Conservation (phyloP, 1,139 yeast genomes). For the Zygoascus hellenicus region DNA sequence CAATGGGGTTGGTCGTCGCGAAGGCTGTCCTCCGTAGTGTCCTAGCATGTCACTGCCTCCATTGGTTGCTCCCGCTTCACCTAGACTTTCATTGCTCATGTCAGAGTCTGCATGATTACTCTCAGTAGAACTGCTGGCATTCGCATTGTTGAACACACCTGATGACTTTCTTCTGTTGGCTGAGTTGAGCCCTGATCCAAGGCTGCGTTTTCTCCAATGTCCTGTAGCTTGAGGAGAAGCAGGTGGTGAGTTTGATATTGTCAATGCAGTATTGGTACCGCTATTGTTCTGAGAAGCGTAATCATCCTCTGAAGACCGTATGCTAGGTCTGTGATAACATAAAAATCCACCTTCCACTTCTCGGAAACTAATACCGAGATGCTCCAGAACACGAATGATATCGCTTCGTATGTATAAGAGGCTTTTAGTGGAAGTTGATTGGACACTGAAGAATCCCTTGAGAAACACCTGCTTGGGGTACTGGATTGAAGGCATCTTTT, state of each 20-base stretch:
- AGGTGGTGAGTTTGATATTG: slow-evolving; percentile 14
- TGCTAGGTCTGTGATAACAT: slow-evolving; percentile 61
- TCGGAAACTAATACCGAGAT: slow-evolving; percentile 72
- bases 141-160: slow-evolving; percentile 18
- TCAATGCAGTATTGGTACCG: neutral
- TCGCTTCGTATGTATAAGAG: slow-evolving; percentile 83
- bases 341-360: slow-evolving; percentile 95
- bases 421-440: slow-evolving; percentile 90
- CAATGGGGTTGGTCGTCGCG: slow-evolving; percentile 45
- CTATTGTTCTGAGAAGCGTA: neutral
- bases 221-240: slow-evolving; percentile 21
- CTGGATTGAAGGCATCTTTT: slow-evolving; percentile 86
- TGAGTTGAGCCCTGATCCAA: slow-evolving; percentile 30
- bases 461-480: slow-evolving; percentile 86
- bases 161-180: slow-evolving; percentile 19
- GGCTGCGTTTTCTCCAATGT: slow-evolving; percentile 34
- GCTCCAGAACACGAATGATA: slow-evolving; percentile 70
- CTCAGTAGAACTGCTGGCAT: slow-evolving; percentile 24
- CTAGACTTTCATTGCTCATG: slow-evolving; percentile 33
- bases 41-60: slow-evolving; percentile 57
- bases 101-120: slow-evolving; percentile 18
- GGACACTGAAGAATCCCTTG: slow-evolving; percentile 93
- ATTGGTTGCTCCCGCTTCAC: slow-evolving; percentile 40
- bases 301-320: slow-evolving; percentile 16
- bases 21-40: slow-evolving; percentile 19